A percentile compares a stretch with the other conserved stretches of the same genome.
Conservation (phyloP, 2,329 filamentous ascomycete species). For the Arachnomyces sp. region DNA sequence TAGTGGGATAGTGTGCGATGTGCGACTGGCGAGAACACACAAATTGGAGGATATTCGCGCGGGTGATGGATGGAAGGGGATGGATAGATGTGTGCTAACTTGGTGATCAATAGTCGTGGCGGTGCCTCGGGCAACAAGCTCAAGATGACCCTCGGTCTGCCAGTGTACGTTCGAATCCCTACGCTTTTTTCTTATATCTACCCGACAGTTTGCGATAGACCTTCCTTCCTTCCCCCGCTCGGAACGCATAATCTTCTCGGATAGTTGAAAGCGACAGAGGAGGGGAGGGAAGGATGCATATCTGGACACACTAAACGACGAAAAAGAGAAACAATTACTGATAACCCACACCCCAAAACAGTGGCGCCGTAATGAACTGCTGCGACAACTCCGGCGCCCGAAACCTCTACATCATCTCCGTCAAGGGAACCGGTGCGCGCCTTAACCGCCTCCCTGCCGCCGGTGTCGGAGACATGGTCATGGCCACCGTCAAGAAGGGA, state of each 20-base stretch:
- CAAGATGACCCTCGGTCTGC: conserved; percentile 99
- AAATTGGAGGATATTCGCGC: not conserved
- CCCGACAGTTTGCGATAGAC: not conserved
- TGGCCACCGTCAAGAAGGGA: conserved; percentile 99
- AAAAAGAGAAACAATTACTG: not conserved
- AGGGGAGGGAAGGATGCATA: not conserved
- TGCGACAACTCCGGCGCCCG: conserved; percentile 98
- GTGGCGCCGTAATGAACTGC: conserved; percentile 99
- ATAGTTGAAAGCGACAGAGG: not conserved
- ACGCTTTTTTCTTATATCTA: conserved; percentile 6
- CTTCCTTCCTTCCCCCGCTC: not conserved
- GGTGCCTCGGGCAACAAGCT: conserved; percentile 99
- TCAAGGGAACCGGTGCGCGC: conserved; percentile 96
- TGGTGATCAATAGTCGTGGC: conserved; percentile 49
- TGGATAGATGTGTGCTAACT: conserved; percentile 16
- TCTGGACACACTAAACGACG: not conserved
- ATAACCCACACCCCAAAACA: conserved; percentile 31
- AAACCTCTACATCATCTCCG: conserved; percentile 99
- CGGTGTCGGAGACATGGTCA: conserved; percentile 99
- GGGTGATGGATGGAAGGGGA: conserved; percentile 4
- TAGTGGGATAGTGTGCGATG: not conserved
- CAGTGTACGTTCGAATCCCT: conserved; percentile 67
- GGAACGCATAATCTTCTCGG: not conserved
- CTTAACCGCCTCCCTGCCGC: conserved; percentile 95
- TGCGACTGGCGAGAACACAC: not conserved